Base-by-base conservation (phyloP, 2,329 filamentous ascomycete genomes). In the Cladosporium sp. region DNA sequence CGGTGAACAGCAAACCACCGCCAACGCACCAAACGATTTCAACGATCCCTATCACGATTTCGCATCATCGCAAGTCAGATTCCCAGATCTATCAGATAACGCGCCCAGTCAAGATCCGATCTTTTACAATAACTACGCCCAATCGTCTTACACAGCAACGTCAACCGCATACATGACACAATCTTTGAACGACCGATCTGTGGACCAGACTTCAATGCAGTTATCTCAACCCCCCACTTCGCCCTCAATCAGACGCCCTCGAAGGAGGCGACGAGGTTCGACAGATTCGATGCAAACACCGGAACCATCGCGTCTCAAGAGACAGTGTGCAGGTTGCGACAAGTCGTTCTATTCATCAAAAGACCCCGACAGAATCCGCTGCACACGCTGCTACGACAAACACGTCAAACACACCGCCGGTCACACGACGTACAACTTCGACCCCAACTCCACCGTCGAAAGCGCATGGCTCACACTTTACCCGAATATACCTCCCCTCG, bases 401-500 rank as follows among this genome's bases (percentile, higher is more conserved):
- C 41, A 43, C 20, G 41, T 50, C 12, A 50, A 50, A 32, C 33
- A 50, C 18, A 50, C 48, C 18, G 48, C 48, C n/a, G 39, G 48
- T 11, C 48, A 43, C 33, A 50, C 48, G 2, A 39, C 27, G 15
- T 50, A 50, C 5, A 13, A 16, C 9, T 50, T 38, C n/a, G 33
- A 50, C 27, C 40, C 48, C 16, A 12, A 38, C 2, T 38, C 43
- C 29, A 43, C 20, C 7, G 38, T 43, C 8, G 39, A 38, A 5
- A 8, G 18, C n/a, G 39, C 48, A 4, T 43, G 41, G 41, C 15
- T 15, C 12, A 29, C 19, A 3, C 19, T 50, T 6, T 43, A 50
- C 33, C 48, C 48, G n/a, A 18, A 7, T 3, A 15, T 50, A n/a
- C 32, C 22, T 20, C 39, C 48, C 12, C 19, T 50, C n/a, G 27